Base-by-base conservation (phyloP, 2,329 filamentous ascomycete species). In the Botrytis sinoallii region DNA sequence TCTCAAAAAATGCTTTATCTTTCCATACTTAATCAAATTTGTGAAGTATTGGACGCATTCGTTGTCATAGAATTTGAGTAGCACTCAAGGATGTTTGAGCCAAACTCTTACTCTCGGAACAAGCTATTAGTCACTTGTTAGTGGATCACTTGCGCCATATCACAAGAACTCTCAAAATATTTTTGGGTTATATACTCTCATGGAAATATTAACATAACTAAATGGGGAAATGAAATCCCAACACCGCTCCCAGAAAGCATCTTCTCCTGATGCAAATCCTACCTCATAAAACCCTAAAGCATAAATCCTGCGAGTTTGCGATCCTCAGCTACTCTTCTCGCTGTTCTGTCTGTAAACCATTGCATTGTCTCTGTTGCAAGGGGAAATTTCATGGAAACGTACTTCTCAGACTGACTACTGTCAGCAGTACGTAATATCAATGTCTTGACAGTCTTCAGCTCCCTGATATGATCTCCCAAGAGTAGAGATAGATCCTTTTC, bases 1-100 rank as follows among this genome's bases (percentile, higher is more conserved):
- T 4, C 22, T 12, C 2, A 25, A 4, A 12, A 25, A 25, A 52
- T 25, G 22, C 3, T 25, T 10, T 52, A 10, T 10, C 8, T 25
- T 52, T 10, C 5, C 3, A 25, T 52, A 25, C 9, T 25, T 3
- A 52, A 52, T 25, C 22, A n/a, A 3, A 52, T 25, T 12, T 25
- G 10, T 52, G 1, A 25, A 1, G 1, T 52, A 12, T 52, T 4
- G 22, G 12, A 52, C 1, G 1, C 22, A 1, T 25, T 25, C 4
- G 3, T 52, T 10, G 22, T 9, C 12, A 12, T 4, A 52, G 22
- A 52, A 4, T 5, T 52, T 25, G 20, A 46, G 22, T 52, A 25
- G 22, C 22, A 52, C 1, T 6, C 9, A 2, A n/a, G 4, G 3
- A 25, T 3, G 9, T 4, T 25, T 5, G 22, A 52, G 1, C 22